Evolutionary conservation across 2,329 filamentous ascomycete species (phyloP), one percentile per base, ranked within the genome.

Genomic region (Botryosphaeria dothidea): DNA sequence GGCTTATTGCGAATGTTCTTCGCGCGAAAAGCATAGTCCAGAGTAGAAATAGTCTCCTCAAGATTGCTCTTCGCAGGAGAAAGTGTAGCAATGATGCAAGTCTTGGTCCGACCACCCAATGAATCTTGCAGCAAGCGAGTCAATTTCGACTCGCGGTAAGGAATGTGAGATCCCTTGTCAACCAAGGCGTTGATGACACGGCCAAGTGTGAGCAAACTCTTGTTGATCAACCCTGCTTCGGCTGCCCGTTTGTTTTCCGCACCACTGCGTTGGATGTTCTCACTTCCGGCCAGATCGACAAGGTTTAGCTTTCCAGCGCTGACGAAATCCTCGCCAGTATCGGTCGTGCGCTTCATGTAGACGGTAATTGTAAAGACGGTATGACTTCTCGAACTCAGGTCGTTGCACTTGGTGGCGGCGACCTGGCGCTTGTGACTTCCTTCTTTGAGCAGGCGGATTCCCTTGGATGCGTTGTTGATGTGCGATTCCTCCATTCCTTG

Each of bases 351-450:
- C 78, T 96, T 97, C 72, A 93, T 90, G 74, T 93, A 92, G 0
- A 93, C 92, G 0, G 94, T 97, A 66, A 99, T 92, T 7, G 95
- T 98, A 74, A 99, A 99, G 23, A 99, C 91, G 0, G 95, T 99
- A 75, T 99, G 96, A 81, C 93, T 97, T 77, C 95, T 89, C 71
- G 93, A 97, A 79, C 93, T 97, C 64, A 98, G 87, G 72, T 99
- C 95, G 76, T 99, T 99, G 85, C 95, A 99, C 79, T 98, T 98
- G n/a, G 95, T 99, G 3, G 96, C 93, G 5, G 95, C 96, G n/a
- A 99, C 95, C 78, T 99, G 95, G 57, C 95, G 90, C 78, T 93
- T 96, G 79, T 95, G 85, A 77, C 93, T 97, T 67, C 95, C 96
- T 68, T 90, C 86, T 71, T 95, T 92, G 51, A 99, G 86, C 67